phyloP scores from a whole-genome alignment of 2,329 filamentous ascomycete species.

The Alternaria rosae region DNA sequence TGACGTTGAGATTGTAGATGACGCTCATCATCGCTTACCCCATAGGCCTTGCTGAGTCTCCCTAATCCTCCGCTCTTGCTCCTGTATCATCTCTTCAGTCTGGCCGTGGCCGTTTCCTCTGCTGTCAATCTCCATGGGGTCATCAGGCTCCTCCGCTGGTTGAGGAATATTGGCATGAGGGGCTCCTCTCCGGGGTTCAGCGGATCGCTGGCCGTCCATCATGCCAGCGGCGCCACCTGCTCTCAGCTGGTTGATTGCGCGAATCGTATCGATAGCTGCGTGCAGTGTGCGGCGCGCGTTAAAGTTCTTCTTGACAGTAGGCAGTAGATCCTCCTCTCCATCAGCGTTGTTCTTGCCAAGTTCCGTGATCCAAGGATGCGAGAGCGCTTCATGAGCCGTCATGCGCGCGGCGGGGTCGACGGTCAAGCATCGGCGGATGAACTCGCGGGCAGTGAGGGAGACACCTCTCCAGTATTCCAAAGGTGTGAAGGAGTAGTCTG shows the following conservation, averaged over 20 bases:
- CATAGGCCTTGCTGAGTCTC: constrained; percentile 67
- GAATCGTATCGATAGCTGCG: constrained; percentile 72
- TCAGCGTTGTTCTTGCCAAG: constrained; percentile 56
- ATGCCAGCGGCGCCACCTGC: constrained; percentile 65
- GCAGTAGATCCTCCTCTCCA: constrained; percentile 63
- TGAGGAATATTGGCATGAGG: constrained; percentile 45
- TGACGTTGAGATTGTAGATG: background rate
- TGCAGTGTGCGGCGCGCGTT: constrained; percentile 70
- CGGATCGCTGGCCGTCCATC: constrained; percentile 67
- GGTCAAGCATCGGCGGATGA: constrained; percentile 90
- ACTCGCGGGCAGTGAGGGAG: constrained; percentile 81
- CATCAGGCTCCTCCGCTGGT: constrained; percentile 42
- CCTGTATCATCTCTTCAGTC: constrained; percentile 67
- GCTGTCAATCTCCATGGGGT: constrained; percentile 60
- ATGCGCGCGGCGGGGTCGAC: constrained; percentile 87
- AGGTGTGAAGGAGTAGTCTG: constrained; percentile 95
- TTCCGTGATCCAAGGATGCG: constrained; percentile 70
- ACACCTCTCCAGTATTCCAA: constrained; percentile 97
- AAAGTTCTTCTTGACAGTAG: constrained; percentile 74
- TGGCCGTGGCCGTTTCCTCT: constrained; percentile 67
- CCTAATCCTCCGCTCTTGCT: constrained; percentile 66
- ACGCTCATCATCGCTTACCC: constrained; percentile 43
- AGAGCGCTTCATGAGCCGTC: constrained; percentile 81
- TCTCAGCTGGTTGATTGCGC: constrained; percentile 72
- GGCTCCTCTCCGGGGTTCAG: constrained; percentile 58